A percentile compares a stretch with the other conserved stretches of the same genome.
These are phyloP conservation scores for Boletus rex-veris DNA, from an alignment of 768 basidiomycete genomes.

Conservation along the genomic window DNA sequence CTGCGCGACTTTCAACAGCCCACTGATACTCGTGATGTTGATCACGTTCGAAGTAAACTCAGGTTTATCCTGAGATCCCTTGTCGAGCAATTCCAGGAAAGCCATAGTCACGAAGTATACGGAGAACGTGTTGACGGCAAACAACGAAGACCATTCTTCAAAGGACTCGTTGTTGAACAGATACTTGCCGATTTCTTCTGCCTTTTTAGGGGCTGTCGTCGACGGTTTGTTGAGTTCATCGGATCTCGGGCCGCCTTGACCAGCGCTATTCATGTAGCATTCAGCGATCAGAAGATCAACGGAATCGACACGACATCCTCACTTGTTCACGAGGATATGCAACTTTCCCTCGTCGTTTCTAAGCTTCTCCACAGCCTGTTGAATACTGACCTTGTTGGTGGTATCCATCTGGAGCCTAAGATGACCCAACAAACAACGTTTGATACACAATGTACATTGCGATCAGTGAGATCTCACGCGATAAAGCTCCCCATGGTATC, in stretches of 20 bases:
- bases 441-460: background rate
- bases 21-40: slow-evolving; percentile 78
- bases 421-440: slow-evolving; percentile 2
- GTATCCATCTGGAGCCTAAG: slow-evolving; percentile 66
- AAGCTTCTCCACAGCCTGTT: slow-evolving; percentile 43
- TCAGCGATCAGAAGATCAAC: slow-evolving; percentile 1
- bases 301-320: slow-evolving; percentile 11
- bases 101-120: slow-evolving; percentile 74
- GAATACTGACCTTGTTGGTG: slow-evolving; percentile 66
- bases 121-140: slow-evolving; percentile 68
- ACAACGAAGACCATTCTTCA: slow-evolving; percentile 60
- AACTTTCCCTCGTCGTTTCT: slow-evolving; percentile 53
- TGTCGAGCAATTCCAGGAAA: slow-evolving; percentile 71
- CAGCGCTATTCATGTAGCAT: slow-evolving; percentile 48
- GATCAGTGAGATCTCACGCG: slow-evolving; percentile 45
- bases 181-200: slow-evolving; percentile 63
- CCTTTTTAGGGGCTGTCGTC: slow-evolving; percentile 57
- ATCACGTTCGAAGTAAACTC: slow-evolving; percentile 64
- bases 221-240: slow-evolving; percentile 53
- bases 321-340: slow-evolving; percentile 85
- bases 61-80: slow-evolving; percentile 58
- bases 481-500: slow-evolving; percentile 47
- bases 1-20: slow-evolving; percentile 65
- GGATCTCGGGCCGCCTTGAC: slow-evolving; percentile 64
- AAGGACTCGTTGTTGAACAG: slow-evolving; percentile 67